Evolutionary conservation across 106 monocot species (phyloP), one percentile per base, ranked within the genome.

Genomic region (Platanthera guangdongensis): DNA sequence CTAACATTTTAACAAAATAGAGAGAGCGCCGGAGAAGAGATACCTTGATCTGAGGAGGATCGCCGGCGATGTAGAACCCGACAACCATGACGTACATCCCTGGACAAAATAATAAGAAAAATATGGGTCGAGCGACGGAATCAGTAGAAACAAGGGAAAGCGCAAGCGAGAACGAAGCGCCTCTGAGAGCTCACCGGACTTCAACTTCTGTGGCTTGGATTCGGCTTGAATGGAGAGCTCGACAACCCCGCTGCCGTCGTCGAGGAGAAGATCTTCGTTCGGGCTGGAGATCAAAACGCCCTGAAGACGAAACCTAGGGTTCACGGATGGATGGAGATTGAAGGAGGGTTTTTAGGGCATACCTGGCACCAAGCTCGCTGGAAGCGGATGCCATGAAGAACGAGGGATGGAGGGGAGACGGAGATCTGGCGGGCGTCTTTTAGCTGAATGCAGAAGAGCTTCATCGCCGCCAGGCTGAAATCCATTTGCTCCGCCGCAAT

Each of bases 361-460:
- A 91, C 94, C 82, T 94, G 94, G 8, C 91, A 25, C 94, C 94
- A 94, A 65, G 82, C 91, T 76, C 91, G 88, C 75, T 94, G 94
- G 84, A 91, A 94, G 72, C 78, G 91, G 75, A 94, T 87, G 63
- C 87, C 91, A 77, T 76, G 83, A 76, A 94, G 81, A 12, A 81
- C 63, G 47, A 70, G 52, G 57, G 81, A 63, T 11, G 67, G 8
- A 32, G 83, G 74, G 32, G 78, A 25, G 72, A 77, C 18, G 50
- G 77, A 25, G 32, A 67, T 50, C 19, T 52, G n/a, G 52, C 62
- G 53, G 32, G 85, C 89, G 51, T 78, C 80, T 53, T 73, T 82
- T 3, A 94, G 85, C 62, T 91, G 84, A 76, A 75, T 16, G 75
- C 87, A 84, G 80, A 89, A 84, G 50, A 91, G 82, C 87, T 94